These are phyloP conservation scores for Dalbergia cultrata DNA, from an alignment of 306 rosid genomes.

Conservation along the genomic window DNA sequence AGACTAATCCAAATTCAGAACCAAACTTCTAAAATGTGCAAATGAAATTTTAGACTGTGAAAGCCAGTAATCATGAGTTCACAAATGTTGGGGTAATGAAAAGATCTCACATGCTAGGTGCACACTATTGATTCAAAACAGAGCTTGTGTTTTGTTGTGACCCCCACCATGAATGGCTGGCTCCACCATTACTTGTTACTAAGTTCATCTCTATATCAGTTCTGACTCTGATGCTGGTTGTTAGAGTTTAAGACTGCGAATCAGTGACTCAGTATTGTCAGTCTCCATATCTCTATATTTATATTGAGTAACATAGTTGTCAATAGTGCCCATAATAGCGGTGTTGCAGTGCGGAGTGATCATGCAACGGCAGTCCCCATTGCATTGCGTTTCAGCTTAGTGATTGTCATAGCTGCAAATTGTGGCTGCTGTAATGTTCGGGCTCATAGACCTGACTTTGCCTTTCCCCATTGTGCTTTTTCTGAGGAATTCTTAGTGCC, in stretches of 20 bases:
- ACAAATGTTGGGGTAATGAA: background rate
- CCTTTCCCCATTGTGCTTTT: background rate
- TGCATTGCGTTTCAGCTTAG: background rate
- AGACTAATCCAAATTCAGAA: slow-evolving; percentile 4
- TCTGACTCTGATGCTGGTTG: no score
- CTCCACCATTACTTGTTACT: background rate
- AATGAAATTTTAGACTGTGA: background rate
- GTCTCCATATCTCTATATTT: no score
- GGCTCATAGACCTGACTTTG: background rate
- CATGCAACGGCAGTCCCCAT: background rate
- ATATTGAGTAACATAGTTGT: background rate
- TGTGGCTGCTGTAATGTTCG: background rate
- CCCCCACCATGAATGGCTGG: background rate
- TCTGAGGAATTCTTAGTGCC: background rate
- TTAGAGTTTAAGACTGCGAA: no score
- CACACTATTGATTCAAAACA: slow-evolving; percentile 7
- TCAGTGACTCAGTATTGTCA: no score
- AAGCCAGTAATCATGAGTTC: background rate
- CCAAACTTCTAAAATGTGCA: background rate
- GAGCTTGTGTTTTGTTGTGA: background rate
- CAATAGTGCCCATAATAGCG: background rate
- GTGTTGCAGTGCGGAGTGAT: no score
- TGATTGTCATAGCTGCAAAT: background rate
- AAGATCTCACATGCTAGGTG: background rate
- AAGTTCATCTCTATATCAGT: slow-evolving; percentile 3